Evolutionary conservation across 2,329 filamentous ascomycete genomes (phyloP), one percentile per base, ranked within the genome.

Genomic region (Cladosporium sp.): DNA sequence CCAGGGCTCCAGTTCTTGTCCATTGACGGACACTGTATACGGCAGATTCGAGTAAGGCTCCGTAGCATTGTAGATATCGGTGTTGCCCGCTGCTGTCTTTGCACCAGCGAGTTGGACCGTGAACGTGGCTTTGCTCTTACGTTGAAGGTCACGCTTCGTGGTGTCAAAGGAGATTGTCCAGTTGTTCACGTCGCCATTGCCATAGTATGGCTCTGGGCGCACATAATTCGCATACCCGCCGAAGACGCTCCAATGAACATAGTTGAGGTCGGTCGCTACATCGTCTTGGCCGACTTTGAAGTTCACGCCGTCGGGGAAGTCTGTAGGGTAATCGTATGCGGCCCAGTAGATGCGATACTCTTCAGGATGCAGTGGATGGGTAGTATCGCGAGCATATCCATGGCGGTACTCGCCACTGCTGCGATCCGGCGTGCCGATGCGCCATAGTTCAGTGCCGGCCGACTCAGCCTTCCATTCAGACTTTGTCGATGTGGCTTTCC

Each of bases 171-270:
- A 70, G 30, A 88, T 77, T 0, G 83, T 88, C 86, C 85, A 88
- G 73, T 88, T 86, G 72, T 86, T 86, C 28, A 86, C 80, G 60
- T 82, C 80, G 21, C 80, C 77, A 53, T 79, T 75, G 23, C 80
- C 77, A 49, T 78, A 76, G 58, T 82, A 81, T 5, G 79, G 74
- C 53, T 80, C 76, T 1, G 79, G 74, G 0, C 84, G 79, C 3
- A 79, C 62, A 16, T 74, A 81, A 73, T 87, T 84, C 1, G 79
- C 84, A 30, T 83, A 77, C 6, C 84, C 84, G 1, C 86, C 86
- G 69, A 87, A 89, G 10, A 87, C 85, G 65, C 83, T 85, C 88
- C 87, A 89, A 72, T 89, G 88, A 4, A 89, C 83, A 64, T 88
- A 88, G 74, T 89, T 89, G 66, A 88, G 79, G 69, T 87, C 85